Evolutionary conservation across 1,284 basidiomycete species (phyloP).

Genomic region (Trichosporon sp.): DNA sequence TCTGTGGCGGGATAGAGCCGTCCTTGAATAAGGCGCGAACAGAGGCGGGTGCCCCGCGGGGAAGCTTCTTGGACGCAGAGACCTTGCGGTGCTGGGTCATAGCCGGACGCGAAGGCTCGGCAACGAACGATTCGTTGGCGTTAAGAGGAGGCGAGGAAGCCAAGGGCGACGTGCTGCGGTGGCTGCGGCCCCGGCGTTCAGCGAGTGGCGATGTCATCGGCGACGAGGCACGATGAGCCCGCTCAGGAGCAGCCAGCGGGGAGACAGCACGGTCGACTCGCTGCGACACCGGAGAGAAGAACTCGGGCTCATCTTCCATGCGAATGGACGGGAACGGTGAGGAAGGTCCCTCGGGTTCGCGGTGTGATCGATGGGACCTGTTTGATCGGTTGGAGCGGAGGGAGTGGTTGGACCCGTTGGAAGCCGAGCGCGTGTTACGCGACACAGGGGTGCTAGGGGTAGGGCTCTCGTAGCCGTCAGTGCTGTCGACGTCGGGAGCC

Average conservation of each 20-base stretch:
- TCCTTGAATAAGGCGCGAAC: slow-evolving; percentile 63
- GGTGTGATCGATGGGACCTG: slow-evolving; percentile 22
- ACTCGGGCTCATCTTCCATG: slow-evolving; percentile 72
- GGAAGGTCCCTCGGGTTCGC: slow-evolving; percentile 49
- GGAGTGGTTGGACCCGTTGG: slow-evolving; percentile 14
- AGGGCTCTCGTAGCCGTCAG: slow-evolving; percentile 17
- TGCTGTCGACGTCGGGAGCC: slow-evolving; percentile 18
- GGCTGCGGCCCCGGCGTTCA: not conserved
- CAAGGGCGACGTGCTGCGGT: slow-evolving; percentile 8
- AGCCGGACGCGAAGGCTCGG: not conserved
- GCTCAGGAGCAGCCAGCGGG: not conserved
- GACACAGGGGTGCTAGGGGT: slow-evolving; percentile 12
- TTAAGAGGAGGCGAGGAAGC: not conserved
- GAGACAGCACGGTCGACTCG: slow-evolving; percentile 5
- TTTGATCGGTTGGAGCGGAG: slow-evolving; percentile 11
- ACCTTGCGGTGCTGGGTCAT: slow-evolving; percentile 7
- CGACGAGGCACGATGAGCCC: not conserved
- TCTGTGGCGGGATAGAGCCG: slow-evolving; percentile 71
- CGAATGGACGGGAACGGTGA: slow-evolving; percentile 78
- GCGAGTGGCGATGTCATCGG: not conserved
- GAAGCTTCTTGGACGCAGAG: not conserved
- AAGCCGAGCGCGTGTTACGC: slow-evolving; percentile 6
- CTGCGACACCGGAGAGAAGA: slow-evolving; percentile 65
- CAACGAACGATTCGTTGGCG: not conserved
- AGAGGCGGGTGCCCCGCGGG: slow-evolving; percentile 32